Base-by-base conservation (phyloP, 257 asterid genomes). In the Solanum microdontum region DNA sequence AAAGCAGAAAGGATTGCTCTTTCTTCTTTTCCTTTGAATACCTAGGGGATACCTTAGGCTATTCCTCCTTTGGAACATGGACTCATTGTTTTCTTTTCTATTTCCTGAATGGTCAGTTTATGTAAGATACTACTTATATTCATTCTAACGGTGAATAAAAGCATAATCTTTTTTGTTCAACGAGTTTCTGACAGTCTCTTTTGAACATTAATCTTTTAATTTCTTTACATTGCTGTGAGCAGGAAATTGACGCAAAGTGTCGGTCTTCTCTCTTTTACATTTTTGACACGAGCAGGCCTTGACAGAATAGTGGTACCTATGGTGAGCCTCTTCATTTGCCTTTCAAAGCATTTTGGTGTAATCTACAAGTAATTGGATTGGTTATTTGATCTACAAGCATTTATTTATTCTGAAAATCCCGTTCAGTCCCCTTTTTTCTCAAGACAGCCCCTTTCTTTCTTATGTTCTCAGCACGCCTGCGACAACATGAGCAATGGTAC, bases 291-390 rank as follows among this genome's bases (percentile, higher is more conserved):
- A 92, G 90, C 96, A 66, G 91, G 94, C 89, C 94, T 92, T 87
- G 96, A 96, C 87, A 95, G 97, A 91, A 96, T 96, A 77, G 95
- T 96, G 90, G 97, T 96, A 87, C 99, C 99, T 33, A 94, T 95
- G 99, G 99, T 95, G 93, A 94, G 98, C 75, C 89, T 88, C 87
- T 19, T 33, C 37, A 84, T 89, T 84, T 58, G 72, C 89, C 76
- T 72, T 79, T 89, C 90, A 86, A 82, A 87, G 43, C 82, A 32
- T 79, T 26, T 11, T 43, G 24, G 37, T 26, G 13, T 43, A 40
- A 79, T 79, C 36, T 43, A 79, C 66, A 43, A 43, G 26, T 45
- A 79, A 60, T 79, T 79, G 34, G 58, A 79, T 79, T 4, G 9
- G 37, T 79, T 40, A n/a, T 39, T 76, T 76, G 84, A 76, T 76